Percentiles rank a stretch among this genome's conserved stretches.
Conservation (phyloP, 2,329 filamentous ascomycete genomes). For the Calonectria multiphialidica region DNA sequence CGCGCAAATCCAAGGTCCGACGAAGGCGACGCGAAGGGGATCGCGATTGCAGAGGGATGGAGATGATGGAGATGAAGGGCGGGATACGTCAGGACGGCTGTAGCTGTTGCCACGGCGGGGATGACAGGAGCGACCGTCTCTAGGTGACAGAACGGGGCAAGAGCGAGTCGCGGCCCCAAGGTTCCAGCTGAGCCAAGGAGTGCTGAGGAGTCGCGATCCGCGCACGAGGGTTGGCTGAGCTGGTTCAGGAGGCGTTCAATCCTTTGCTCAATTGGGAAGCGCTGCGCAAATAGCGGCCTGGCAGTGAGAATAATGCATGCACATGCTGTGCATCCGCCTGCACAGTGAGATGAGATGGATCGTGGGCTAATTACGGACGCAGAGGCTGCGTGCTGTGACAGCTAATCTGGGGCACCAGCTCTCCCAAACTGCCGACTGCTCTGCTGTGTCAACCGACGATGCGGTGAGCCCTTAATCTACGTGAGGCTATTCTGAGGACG, state of each 20-base stretch:
- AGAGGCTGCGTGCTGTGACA: neutral
- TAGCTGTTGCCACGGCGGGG: neutral
- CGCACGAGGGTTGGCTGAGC: conserved; percentile 19
- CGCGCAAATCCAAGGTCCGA: neutral
- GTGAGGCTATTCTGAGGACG: conserved; percentile 24
- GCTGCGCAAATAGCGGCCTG: neutral
- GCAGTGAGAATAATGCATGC: conserved; percentile 1
- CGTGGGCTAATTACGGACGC: conserved; percentile 2
- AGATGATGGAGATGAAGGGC: neutral
- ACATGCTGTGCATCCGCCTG: neutral
- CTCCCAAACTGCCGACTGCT: neutral
- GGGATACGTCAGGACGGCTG: neutral
- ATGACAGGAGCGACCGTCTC: neutral
- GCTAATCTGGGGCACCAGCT: neutral
- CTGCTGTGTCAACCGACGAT: neutral
- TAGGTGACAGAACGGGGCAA: conserved; percentile 3
- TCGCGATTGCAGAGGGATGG: conserved; percentile 6
- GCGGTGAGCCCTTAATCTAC: conserved; percentile 20
- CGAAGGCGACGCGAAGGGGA: neutral
- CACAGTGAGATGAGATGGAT: neutral
- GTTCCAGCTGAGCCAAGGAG: conserved; percentile 15
- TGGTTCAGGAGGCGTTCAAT: conserved; percentile 26
- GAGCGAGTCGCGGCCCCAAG: conserved; percentile 14
- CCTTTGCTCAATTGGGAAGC: conserved; percentile 19
- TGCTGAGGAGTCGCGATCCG: conserved; percentile 22